phyloP scores from a whole-genome alignment of 2,329 filamentous ascomycete genomes.

The Nannizziopsis arthrosporioides region DNA sequence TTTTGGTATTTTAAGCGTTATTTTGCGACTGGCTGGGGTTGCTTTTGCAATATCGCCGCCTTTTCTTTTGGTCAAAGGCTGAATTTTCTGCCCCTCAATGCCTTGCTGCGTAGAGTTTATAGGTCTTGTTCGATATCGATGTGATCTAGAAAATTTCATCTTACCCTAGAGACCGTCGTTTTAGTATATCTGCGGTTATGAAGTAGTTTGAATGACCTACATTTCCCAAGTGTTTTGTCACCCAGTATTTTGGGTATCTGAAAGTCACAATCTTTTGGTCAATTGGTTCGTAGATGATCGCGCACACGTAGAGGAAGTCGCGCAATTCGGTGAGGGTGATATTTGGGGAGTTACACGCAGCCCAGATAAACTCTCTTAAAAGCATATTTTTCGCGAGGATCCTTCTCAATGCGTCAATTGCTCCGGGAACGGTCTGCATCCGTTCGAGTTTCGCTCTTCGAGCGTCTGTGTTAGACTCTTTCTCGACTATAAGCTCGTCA shows the following conservation, averaged over 20 bases:
- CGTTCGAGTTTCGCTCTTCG: slow-evolving; percentile 45
- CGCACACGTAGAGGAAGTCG: slow-evolving; percentile 47
- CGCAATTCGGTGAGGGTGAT: slow-evolving; percentile 44
- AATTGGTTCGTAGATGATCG: slow-evolving; percentile 44
- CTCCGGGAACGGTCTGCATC: slow-evolving; percentile 47
- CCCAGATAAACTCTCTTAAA: slow-evolving; percentile 45
- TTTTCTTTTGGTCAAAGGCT: slow-evolving; percentile 27
- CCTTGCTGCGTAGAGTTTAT: slow-evolving; percentile 12
- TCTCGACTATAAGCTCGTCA: slow-evolving; percentile 46
- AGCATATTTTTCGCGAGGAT: slow-evolving; percentile 40
- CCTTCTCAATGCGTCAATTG: slow-evolving; percentile 44
- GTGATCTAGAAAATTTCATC: slow-evolving; percentile 33
- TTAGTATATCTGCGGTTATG: background rate
- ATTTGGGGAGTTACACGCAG: slow-evolving; percentile 42
- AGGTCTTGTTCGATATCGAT: slow-evolving; percentile 29
- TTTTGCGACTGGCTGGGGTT: slow-evolving; percentile 25
- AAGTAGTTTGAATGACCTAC: slow-evolving; percentile 22
- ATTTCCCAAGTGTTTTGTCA: slow-evolving; percentile 42
- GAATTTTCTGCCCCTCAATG: background rate
- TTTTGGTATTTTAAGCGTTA: slow-evolving; percentile 35
- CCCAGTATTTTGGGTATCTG: slow-evolving; percentile 48
- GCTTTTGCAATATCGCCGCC: slow-evolving; percentile 24
- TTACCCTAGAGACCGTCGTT: slow-evolving; percentile 24
- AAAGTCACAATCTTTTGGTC: slow-evolving; percentile 41
- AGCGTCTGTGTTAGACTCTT: slow-evolving; percentile 40